These are phyloP conservation scores for Pichia kudriavzevii DNA, from an alignment of 1,139 yeast species.

Conservation along the genomic window DNA sequence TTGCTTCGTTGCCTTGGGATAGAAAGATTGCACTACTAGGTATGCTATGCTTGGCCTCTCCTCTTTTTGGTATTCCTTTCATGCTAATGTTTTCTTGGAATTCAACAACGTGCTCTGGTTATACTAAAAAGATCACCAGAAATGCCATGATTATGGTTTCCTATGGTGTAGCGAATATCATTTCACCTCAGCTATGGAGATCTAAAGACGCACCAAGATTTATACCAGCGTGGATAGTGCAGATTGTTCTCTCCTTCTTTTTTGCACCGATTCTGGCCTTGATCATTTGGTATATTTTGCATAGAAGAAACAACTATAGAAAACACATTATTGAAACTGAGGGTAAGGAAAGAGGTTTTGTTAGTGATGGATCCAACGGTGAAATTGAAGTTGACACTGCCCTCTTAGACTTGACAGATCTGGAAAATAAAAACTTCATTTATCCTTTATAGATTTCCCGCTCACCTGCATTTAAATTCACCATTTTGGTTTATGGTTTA, in stretches of 20 bases:
- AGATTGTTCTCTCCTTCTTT: constrained; percentile 40
- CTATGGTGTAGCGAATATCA: constrained; percentile 36
- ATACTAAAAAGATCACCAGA: constrained; percentile 36
- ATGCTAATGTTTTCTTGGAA: constrained; percentile 36
- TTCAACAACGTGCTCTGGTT: constrained; percentile 31
- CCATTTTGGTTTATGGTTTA: no score
- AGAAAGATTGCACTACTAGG: constrained; percentile 39
- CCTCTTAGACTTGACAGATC: constrained; percentile 39
- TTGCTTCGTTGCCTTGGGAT: constrained; percentile 35
- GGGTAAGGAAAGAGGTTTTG: constrained; percentile 21
- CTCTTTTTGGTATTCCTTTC: constrained; percentile 36
- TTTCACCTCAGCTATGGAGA: constrained; percentile 41
- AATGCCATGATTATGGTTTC: constrained; percentile 35
- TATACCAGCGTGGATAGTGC: constrained; percentile 45
- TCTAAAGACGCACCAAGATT: constrained; percentile 36
- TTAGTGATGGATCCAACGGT: constrained; percentile 27
- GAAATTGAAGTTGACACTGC: constrained; percentile 33
- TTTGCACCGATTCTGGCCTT: constrained; percentile 34
- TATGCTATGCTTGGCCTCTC: constrained; percentile 34
- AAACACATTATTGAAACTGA: constrained; percentile 13
- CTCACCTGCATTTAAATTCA: no score
- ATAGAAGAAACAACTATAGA: constrained; percentile 34
- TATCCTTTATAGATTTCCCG: constrained; percentile 20
- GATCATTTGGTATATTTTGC: constrained; percentile 34
- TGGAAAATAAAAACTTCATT: constrained; percentile 35